phyloP scores from a whole-genome alignment of 2,329 filamentous ascomycete genomes.

The Botryosphaeria dothidea region DNA sequence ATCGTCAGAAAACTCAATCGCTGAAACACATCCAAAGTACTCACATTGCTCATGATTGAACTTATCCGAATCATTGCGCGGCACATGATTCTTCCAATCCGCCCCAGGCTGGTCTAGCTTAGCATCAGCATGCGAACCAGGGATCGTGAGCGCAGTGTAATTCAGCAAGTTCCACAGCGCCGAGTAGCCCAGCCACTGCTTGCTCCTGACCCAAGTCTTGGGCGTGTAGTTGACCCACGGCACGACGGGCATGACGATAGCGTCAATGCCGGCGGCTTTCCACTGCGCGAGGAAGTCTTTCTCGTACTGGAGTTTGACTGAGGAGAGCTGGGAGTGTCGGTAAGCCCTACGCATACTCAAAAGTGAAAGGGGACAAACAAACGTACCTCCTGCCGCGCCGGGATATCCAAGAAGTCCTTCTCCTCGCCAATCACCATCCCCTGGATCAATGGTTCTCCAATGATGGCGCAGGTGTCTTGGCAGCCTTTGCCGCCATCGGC shows the following conservation, averaged over 20 bases:
- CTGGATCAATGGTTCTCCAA: slow-evolving; percentile 25
- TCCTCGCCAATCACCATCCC: slow-evolving; percentile 25
- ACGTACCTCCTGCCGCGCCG: slow-evolving; percentile 22
- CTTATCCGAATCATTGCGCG: slow-evolving; percentile 11
- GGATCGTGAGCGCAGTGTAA: slow-evolving; percentile 20
- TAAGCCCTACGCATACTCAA: not conserved
- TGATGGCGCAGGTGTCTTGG: slow-evolving; percentile 21
- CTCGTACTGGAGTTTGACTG: slow-evolving; percentile 17
- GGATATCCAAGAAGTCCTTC: slow-evolving; percentile 20
- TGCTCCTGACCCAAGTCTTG: slow-evolving; percentile 25
- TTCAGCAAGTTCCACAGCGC: slow-evolving; percentile 33
- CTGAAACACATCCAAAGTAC: not conserved
- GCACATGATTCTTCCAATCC: not conserved
- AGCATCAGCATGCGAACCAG: slow-evolving; percentile 9
- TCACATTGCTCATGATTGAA: slow-evolving; percentile 20
- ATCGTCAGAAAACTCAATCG: not conserved
- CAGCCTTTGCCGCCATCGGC: slow-evolving; percentile 24
- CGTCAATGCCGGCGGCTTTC: slow-evolving; percentile 20
- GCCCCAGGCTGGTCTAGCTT: slow-evolving; percentile 9
- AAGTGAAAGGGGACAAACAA: not conserved
- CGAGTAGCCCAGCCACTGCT: slow-evolving; percentile 33
- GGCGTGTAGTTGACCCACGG: slow-evolving; percentile 25
- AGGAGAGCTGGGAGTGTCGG: slow-evolving; percentile 13
- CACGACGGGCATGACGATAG: slow-evolving; percentile 22
- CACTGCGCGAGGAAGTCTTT: slow-evolving; percentile 20